A percentile compares a stretch with the other conserved stretches of the same genome.
Conservation (phyloP, 2,329 filamentous ascomycete species). For the Colletotrichum endophyticum region DNA sequence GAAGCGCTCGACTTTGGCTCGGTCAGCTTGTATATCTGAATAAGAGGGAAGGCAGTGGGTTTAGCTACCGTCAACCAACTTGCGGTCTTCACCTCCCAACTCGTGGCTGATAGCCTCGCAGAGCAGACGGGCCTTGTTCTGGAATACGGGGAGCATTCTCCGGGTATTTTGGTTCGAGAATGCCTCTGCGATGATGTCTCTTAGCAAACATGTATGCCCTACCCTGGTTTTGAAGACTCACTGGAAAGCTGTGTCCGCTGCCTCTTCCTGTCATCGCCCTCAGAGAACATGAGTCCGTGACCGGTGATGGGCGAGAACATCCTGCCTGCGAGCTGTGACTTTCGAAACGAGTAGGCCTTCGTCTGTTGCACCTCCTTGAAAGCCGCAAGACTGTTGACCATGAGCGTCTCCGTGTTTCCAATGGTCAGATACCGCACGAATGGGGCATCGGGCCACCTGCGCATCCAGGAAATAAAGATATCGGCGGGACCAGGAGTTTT, state of each 20-base stretch:
- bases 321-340: constrained; percentile 36
- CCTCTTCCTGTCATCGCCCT: constrained; percentile 37
- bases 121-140: constrained; percentile 33
- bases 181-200: constrained; percentile 21
- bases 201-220: not conserved
- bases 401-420: constrained; percentile 37
- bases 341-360: constrained; percentile 42
- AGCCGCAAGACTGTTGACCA: constrained; percentile 39
- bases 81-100: constrained; percentile 24
- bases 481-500: constrained; percentile 28
- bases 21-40: not conserved
- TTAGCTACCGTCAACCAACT: constrained; percentile 29
- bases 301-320: constrained; percentile 40
- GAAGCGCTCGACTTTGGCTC: constrained; percentile 26
- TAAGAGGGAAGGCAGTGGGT: not conserved
- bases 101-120: constrained; percentile 30
- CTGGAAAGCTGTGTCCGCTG: constrained; percentile 36
- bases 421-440: constrained; percentile 43
- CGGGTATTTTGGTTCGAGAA: constrained; percentile 41
- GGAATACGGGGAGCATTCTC: constrained; percentile 41
- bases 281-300: constrained; percentile 38
- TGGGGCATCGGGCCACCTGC: constrained; percentile 34
- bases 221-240: not conserved
- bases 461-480: constrained; percentile 35
- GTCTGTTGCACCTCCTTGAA: constrained; percentile 42